These are phyloP conservation scores for Elsinoe australis DNA, from an alignment of 2,329 filamentous ascomycete species.

Conservation along the genomic window DNA sequence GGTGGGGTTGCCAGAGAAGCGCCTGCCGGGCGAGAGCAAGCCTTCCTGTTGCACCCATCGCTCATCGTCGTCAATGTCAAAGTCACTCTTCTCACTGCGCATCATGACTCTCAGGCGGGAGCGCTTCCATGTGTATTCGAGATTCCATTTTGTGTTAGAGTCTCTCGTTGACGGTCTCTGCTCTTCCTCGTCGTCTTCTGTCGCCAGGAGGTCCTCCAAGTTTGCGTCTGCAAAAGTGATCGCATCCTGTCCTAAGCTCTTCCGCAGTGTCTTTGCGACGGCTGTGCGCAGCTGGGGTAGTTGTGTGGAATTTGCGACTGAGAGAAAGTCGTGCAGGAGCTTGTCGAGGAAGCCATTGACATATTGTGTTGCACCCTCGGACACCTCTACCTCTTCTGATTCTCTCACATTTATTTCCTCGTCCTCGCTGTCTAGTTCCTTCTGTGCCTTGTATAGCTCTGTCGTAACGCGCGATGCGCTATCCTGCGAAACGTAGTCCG, in stretches of 20 bases:
- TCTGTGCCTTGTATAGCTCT: conserved; percentile 71
- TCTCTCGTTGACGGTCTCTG: conserved; percentile 23
- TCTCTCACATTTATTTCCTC: conserved; percentile 55
- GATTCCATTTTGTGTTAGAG: conserved; percentile 61
- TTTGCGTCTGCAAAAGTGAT: conserved; percentile 79
- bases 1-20: conserved; percentile 41
- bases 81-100: conserved; percentile 88
- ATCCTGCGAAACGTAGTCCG: conserved; percentile 79
- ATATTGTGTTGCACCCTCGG: conserved; percentile 62
- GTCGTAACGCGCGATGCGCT: conserved; percentile 89
- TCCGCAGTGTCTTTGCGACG: conserved; percentile 78
- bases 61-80: conserved; percentile 97
- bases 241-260: conserved; percentile 77
- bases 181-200: conserved; percentile 50
- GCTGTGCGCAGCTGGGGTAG: conserved; percentile 70
- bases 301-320: conserved; percentile 67
- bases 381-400: conserved; percentile 58
- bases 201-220: conserved; percentile 76
- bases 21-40: conserved; percentile 51
- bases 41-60: conserved; percentile 75
- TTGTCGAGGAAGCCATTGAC: conserved; percentile 93
- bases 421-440: conserved; percentile 53
- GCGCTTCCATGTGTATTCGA: conserved; percentile 91
- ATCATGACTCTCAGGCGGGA: conserved; percentile 94
- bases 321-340: conserved; percentile 83